Evolutionary conservation across 2,329 filamentous ascomycete species (phyloP).

Genomic region (Venturia effusa): DNA sequence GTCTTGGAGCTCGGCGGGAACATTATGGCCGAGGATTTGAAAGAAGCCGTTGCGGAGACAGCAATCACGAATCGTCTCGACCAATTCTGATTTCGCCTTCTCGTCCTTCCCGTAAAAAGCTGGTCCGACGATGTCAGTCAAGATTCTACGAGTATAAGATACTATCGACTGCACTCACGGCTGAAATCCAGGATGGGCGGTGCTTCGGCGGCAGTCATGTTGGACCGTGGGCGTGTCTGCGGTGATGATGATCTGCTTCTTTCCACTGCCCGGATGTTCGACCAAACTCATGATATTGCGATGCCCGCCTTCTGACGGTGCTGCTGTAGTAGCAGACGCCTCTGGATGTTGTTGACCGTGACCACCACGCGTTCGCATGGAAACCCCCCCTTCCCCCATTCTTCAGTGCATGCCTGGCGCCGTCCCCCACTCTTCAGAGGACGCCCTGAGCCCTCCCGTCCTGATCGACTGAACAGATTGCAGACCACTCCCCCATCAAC

Average conservation of each 20-base stretch:
- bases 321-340: background rate
- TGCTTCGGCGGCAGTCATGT: conserved; percentile 6
- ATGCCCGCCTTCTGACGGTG: background rate
- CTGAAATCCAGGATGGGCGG: conserved; percentile 9
- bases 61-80: conserved; percentile 21
- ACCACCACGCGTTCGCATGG: background rate
- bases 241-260: background rate
- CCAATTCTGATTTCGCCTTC: conserved; percentile 18
- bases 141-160: background rate
- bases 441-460: no score
- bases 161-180: background rate
- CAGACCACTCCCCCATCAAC: background rate
- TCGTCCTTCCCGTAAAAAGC: conserved; percentile 21
- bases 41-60: conserved; percentile 33
- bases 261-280: no score
- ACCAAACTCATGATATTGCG: background rate
- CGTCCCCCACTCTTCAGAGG: background rate
- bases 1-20: conserved; percentile 28
- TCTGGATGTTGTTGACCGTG: background rate
- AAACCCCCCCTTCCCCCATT: background rate
- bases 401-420: background rate
- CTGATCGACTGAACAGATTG: no score
- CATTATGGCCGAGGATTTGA: conserved; percentile 32
- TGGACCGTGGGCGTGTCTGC: background rate
- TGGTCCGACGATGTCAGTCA: background rate